A percentile compares a stretch with the other conserved stretches of the same genome.
Conservation (phyloP, 2,329 filamentous ascomycete species). For the Aureobasidium sp. region DNA sequence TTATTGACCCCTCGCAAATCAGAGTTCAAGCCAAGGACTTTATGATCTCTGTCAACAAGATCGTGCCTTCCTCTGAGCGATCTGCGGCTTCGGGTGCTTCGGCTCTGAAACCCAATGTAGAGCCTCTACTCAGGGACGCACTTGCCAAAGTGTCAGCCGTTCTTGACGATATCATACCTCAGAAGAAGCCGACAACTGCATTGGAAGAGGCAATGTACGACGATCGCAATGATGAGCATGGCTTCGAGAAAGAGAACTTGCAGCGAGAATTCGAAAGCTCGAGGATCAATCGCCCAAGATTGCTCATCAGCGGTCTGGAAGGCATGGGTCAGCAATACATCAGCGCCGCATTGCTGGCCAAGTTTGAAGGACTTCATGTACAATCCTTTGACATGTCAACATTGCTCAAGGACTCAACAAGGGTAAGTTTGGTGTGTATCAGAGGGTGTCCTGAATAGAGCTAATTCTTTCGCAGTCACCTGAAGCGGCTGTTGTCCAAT, state of each 20-base stretch:
- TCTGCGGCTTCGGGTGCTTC: constrained; percentile 78
- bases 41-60: constrained; percentile 93
- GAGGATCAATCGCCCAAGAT: constrained; percentile 77
- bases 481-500: constrained; percentile 80
- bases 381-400: constrained; percentile 90
- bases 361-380: constrained; percentile 89
- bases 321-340: constrained; percentile 96
- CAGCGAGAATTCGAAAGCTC: constrained; percentile 69
- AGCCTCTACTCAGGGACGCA: constrained; percentile 69
- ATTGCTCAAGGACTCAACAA: constrained; percentile 71
- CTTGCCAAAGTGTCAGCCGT: constrained; percentile 56
- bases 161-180: constrained; percentile 70
- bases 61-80: constrained; percentile 88
- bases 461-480: constrained; percentile 44
- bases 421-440: constrained; percentile 41
- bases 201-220: constrained; percentile 93
- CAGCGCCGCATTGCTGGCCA: constrained; percentile 73
- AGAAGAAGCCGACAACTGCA: constrained; percentile 78
- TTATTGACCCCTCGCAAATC: constrained; percentile 80
- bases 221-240: constrained; percentile 70
- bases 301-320: constrained; percentile 70
- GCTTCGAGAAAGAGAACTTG: constrained; percentile 75
- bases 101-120: constrained; percentile 69
- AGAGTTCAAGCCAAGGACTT: constrained; percentile 88
- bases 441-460: neutral